Evolutionary conservation across 2,329 filamentous ascomycete species (phyloP), one percentile per base, ranked within the genome.

Genomic region (Exophiala phaeomuriformis): DNA sequence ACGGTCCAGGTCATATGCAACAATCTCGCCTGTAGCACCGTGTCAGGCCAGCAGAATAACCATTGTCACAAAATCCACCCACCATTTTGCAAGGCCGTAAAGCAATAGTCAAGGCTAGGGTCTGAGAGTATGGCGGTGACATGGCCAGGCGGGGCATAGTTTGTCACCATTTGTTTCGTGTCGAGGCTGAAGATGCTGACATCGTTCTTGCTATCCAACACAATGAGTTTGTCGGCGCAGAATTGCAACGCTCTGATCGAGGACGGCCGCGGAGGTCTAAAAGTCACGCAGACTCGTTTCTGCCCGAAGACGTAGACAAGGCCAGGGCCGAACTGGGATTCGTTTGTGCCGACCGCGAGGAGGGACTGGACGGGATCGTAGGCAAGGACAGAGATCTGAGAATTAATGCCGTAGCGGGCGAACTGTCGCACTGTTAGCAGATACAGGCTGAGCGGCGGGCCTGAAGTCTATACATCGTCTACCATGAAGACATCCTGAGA

Each of bases 301-400:
- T 88, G 86, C 41, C 93, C 93, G 68, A 93, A 85, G 63, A 98
- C 75, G 70, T 95, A 95, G 67, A 98, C 86, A 67, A 90, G 84
- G 28, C 91, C 91, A 33, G 82, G 81, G 55, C 90, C 90, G 66
- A 88, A 95, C 65, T 86, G 84, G 61, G 86, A 89, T 71, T 94
- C 86, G 67, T 83, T 87, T 40, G 93, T 98, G 55, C 90, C 93
- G 59, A 97, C 82, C 40, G 93, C 93, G 48, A 98, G 78, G 53
- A 98, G 82, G 30, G 90, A 95, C 68, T 98, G 93, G 8, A 96
- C 79, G 1, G 93, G 90, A 62, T 97, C 90, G 73, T 95, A 97
- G 56, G 90, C 86, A 60, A 97, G 74, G 60, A 86, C 86, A 64
- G 88, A 89, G 64, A 79, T 76, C 63, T 80, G 80, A 19, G 85